Base-by-base conservation (phyloP, 768 basidiomycete genomes). In the Saitozyma sp. region DNA sequence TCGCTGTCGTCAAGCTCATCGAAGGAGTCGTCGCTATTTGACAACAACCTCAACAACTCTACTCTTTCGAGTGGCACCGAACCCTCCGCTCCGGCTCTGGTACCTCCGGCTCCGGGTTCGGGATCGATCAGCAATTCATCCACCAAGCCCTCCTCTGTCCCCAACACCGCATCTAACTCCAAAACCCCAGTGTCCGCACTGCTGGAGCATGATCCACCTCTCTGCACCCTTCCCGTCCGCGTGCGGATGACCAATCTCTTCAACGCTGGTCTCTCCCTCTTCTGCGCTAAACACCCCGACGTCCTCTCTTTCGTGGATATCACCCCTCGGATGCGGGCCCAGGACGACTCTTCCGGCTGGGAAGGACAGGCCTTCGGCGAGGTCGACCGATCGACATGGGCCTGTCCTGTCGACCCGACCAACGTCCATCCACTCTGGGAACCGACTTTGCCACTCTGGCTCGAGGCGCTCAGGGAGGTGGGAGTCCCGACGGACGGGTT, bases 401-500 rank as follows among this genome's bases (percentile, higher is more conserved):
- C 70, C 4, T 72, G 70, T 66, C 68, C 72, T 29, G 69, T 71
- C 0, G 74, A 76, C 58, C 69, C 69, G 17, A 73, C 68, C 11
- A 76, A 73, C 45, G 68, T 76, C 29, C 74, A 76, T 64, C 74
- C 74, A 9, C 49, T 76, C 7, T 76, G 74, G 74, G 74, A 76
- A 62, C 67, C 72, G 46, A 72, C 74, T 10, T 54, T 76, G 42
- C 74, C 74, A 6, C 64, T 76, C 8, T 76, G 74, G 74, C 50
- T 69, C 50, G 65, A 69, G 39, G 69, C 52, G 48, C 46, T 76
- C 42, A 50, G 53, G 41, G 62, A 53, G 45, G 61, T 52, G 5
- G 72, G 70, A 13, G 54, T 76, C 17, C 65, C 67, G 8, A 59
- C 58, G n/a, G 62, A 66, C 3, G 54, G 38, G 9, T 73, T 58